These are phyloP conservation scores for Ogataea philodendri DNA, from an alignment of 805 yeast genomes.

Conservation along the genomic window DNA sequence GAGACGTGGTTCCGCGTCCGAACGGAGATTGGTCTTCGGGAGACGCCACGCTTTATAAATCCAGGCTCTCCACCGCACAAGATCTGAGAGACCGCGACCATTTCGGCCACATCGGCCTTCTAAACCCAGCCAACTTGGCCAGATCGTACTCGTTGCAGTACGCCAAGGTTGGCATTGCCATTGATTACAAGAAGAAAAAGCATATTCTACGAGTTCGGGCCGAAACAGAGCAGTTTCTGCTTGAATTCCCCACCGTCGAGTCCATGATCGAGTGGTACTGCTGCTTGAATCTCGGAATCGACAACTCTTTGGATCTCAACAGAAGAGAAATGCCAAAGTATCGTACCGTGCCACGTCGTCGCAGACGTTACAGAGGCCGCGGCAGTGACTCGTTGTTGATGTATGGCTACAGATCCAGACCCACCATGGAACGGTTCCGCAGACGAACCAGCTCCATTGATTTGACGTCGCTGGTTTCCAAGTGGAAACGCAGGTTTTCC, in stretches of 20 bases:
- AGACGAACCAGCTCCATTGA: conserved; percentile 13
- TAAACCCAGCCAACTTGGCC: conserved; percentile 40
- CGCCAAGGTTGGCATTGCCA: conserved; percentile 80
- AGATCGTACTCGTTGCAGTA: conserved; percentile 79
- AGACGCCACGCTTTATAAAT: conserved; percentile 23
- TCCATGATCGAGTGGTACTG: conserved; percentile 79
- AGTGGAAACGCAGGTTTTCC: conserved; percentile 19
- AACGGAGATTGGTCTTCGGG: neutral
- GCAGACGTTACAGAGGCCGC: conserved; percentile 41
- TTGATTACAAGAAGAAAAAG: conserved; percentile 72
- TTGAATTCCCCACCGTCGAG: conserved; percentile 60
- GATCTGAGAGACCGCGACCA: conserved; percentile 29
- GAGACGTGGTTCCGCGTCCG: conserved; percentile 25
- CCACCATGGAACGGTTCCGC: conserved; percentile 25
- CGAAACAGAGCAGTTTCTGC: conserved; percentile 77
- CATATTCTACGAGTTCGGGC: conserved; percentile 72
- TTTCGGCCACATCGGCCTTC: conserved; percentile 24
- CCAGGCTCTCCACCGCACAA: conserved; percentile 27
- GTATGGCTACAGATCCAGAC: conserved; percentile 13
- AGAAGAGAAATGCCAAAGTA: conserved; percentile 71
- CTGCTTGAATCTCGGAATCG: conserved; percentile 70
- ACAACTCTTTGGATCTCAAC: conserved; percentile 72
- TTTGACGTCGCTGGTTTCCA: conserved; percentile 20
- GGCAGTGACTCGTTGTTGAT: conserved; percentile 18
- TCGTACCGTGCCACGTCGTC: conserved; percentile 76